phyloP scores from a whole-genome alignment of 805 yeast species.

The Grigorovia jiainica region DNA sequence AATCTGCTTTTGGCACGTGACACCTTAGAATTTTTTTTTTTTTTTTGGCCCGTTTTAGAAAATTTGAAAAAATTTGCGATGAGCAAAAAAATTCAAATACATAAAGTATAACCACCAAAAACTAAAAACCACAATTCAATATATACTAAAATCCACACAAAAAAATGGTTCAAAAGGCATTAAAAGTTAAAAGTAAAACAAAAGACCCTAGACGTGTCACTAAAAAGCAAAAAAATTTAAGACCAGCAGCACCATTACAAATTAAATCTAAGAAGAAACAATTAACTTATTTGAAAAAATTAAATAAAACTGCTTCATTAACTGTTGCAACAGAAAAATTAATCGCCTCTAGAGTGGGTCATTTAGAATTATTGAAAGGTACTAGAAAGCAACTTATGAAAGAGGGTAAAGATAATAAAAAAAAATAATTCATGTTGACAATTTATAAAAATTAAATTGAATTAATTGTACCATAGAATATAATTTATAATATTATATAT shows the following conservation, averaged over 20 bases:
- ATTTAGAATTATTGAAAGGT: constrained; percentile 83
- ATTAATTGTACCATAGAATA: background rate
- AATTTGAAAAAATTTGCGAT: background rate
- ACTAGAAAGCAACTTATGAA: constrained; percentile 76
- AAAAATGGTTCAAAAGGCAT: constrained; percentile 64
- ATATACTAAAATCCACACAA: background rate
- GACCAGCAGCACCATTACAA: constrained; percentile 65
- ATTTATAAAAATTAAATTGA: too few species aligned
- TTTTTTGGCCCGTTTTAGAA: too few species aligned
- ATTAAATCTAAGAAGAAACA: constrained; percentile 57
- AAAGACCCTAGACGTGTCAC: constrained; percentile 38
- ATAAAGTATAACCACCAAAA: too few species aligned
- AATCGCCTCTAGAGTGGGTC: constrained; percentile 86
- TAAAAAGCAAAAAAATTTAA: constrained; percentile 55
- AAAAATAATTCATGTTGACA: background rate
- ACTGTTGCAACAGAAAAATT: constrained; percentile 69
- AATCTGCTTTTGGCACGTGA: too few species aligned
- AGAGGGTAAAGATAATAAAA: constrained; percentile 13
- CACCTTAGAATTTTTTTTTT: background rate
- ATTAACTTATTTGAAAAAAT: constrained; percentile 41
- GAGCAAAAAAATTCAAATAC: too few species aligned
- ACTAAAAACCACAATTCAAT: too few species aligned
- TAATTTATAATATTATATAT: constrained; percentile 1
- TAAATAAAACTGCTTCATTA: constrained; percentile 42
- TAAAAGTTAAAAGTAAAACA: constrained; percentile 38